A percentile compares a stretch with the other conserved stretches of the same genome.
Evolutionary conservation across 208 protist species (phyloP).

Genomic region (Leishmania major): DNA sequence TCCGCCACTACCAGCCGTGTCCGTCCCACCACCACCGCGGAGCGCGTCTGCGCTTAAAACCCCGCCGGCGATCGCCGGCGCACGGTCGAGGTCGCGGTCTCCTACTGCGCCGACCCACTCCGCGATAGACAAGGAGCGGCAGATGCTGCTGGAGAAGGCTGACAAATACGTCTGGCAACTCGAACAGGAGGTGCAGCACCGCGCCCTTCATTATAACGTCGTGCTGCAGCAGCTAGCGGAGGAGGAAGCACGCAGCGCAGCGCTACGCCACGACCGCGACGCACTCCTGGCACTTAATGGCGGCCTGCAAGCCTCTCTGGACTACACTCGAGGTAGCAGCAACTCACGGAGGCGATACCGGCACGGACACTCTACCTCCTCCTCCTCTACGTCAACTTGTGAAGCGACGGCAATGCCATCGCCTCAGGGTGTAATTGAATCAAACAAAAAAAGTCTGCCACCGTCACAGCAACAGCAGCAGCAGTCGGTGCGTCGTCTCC

Average conservation of each 20-base stretch:
- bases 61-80: neutral
- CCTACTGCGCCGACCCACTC: slow-evolving; percentile 10
- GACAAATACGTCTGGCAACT: slow-evolving; percentile 56
- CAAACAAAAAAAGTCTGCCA: neutral
- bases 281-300: slow-evolving; percentile 45
- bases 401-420: neutral
- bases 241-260: slow-evolving; percentile 39
- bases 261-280: slow-evolving; percentile 57
- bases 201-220: slow-evolving; percentile 43
- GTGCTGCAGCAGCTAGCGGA: slow-evolving; percentile 52
- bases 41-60: neutral
- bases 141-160: slow-evolving; percentile 50
- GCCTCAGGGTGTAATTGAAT: neutral
- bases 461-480: slow-evolving; percentile 1
- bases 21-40: slow-evolving; percentile 7
- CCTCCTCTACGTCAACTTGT: neutral
- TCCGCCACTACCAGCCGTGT: neutral
- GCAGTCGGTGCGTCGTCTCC: slow-evolving; percentile 2
- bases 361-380: neutral
- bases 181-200: slow-evolving; percentile 63
- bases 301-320: slow-evolving; percentile 35
- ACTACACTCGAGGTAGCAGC: slow-evolving; percentile 10
- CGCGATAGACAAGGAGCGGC: slow-evolving; percentile 28
- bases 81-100: slow-evolving; percentile 3
- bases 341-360: neutral